Evolutionary conservation across 1,139 yeast species (phyloP), one percentile per base, ranked within the genome.

Genomic region (Martiniozyma asiatica): DNA sequence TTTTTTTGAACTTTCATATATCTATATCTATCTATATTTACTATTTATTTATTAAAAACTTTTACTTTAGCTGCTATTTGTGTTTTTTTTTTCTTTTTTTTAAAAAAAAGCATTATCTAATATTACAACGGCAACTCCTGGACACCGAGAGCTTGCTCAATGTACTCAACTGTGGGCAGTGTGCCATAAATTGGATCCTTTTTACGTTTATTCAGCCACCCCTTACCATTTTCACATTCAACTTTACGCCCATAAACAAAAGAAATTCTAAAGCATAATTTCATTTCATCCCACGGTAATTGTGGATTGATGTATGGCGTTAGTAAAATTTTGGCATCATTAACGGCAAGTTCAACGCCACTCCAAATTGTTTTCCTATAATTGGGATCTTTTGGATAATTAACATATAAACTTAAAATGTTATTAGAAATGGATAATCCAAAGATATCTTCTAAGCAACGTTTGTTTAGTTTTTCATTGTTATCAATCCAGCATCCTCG

Each of bases 211-310:
- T 26, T 17, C 6, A 14, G 11, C 16, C 16, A n/a, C 21, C 12
- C 8, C 18, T 17, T 6, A 17, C 76, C 76, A 69, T 25, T 69
- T 55, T 38, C 68, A 57, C 36, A 69, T 15, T n/a, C n/a, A n/a
- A n/a, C n/a, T n/a, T n/a, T n/a, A n/a, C n/a, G n/a, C n/a, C n/a
- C n/a, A n/a, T n/a, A n/a, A n/a, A n/a, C n/a, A n/a, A n/a, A n/a
- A n/a, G n/a, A n/a, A n/a, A n/a, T n/a, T n/a, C n/a, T n/a, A n/a
- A n/a, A n/a, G n/a, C n/a, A n/a, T n/a, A n/a, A n/a, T n/a, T n/a
- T n/a, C n/a, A n/a, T n/a, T n/a, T n/a, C n/a, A n/a, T n/a, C n/a
- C n/a, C n/a, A n/a, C n/a, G n/a, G n/a, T n/a, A n/a, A n/a, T n/a
- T n/a, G n/a, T n/a, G n/a, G n/a, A n/a, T 12, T 25, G 12, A 18